Evolutionary conservation across 495 filamentous ascomycete species (phyloP), one percentile per base, ranked within the genome.

Genomic region (Lophium mytilinum): DNA sequence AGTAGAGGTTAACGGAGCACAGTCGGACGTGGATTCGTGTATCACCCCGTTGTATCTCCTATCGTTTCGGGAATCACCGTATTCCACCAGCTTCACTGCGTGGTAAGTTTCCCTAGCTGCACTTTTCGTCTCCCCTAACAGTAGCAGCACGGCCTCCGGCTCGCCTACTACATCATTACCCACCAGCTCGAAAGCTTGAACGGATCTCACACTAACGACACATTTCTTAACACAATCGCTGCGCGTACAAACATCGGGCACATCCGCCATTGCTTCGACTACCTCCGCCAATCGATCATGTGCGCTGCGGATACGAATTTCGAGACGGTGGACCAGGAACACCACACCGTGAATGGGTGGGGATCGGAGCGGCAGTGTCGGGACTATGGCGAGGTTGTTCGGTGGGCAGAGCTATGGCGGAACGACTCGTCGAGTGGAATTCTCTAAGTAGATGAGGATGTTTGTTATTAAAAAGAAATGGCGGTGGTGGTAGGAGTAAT

Each of bases 281-380:
- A 66, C 21, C 49, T 68, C 34, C 59, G 65, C 2, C 65, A 68
- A 57, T 58, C 55, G 5, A 50, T 68, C n/a, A 48, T 66, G 48
- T 68, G 65, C 39, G 53, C 54, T 11, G 65, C 60, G 14, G 65
- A 68, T 41, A 50, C 52, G 33, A 61, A 60, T 12, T 33, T 68
- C 24, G 65, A 68, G 42, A 57, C 61, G 37, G 51, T 53, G 41
- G 40, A 58, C 19, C 37, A 24, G 11, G 37, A 50, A 1, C 47
- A 54, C 9, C 43, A 43, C 30, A 55, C 47, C 12, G 58, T 66
- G n/a, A 60, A 63, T 41, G 63, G 63, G 34, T 63, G 60, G 56
- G 36, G 47, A 9, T 56, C 40, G 50, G 43, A 53, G 33, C 56
- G 61, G 45, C 37, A 60, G 37, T 66, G 63, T 46, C 42, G 58